Conservation (phyloP, 2,329 filamentous ascomycete species). For the Ascochyta rabiei region DNA sequence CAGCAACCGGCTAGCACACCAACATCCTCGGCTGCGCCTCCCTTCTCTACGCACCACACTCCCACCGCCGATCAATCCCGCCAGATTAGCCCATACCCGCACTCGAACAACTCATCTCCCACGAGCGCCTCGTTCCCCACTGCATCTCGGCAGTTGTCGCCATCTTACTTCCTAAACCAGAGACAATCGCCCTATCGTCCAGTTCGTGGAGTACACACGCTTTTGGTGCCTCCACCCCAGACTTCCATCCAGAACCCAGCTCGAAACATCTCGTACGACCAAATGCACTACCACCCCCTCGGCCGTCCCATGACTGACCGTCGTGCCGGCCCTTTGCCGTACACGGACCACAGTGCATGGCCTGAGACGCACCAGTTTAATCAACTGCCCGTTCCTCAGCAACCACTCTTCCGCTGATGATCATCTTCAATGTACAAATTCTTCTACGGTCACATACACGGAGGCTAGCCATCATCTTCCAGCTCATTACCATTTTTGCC, state of each 20-base stretch:
- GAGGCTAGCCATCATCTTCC: constrained; percentile 16
- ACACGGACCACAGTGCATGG: constrained; percentile 49
- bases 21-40: constrained; percentile 37
- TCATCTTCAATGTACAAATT: constrained; percentile 3
- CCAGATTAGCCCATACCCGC: constrained; percentile 59
- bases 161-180: constrained; percentile 84
- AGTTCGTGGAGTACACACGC: constrained; percentile 84
- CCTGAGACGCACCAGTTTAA: constrained; percentile 47
- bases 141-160: constrained; percentile 77
- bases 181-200: constrained; percentile 92
- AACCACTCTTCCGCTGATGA: constrained; percentile 43
- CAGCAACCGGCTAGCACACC: constrained; percentile 51
- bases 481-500: constrained; percentile 20
- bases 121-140: constrained; percentile 69
- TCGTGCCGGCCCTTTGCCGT: constrained; percentile 53
- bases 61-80: constrained; percentile 49
- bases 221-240: constrained; percentile 87
- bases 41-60: constrained; percentile 36
- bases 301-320: constrained; percentile 54
- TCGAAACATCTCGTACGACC: constrained; percentile 52
- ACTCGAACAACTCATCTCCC: constrained; percentile 68
- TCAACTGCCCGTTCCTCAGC: constrained; percentile 46
- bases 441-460: constrained; percentile 17
- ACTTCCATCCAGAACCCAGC: constrained; percentile 69
- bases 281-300: constrained; percentile 59